phyloP scores from a whole-genome alignment of 1,284 basidiomycete species.

The Exobasidium cylindrosporum region DNA sequence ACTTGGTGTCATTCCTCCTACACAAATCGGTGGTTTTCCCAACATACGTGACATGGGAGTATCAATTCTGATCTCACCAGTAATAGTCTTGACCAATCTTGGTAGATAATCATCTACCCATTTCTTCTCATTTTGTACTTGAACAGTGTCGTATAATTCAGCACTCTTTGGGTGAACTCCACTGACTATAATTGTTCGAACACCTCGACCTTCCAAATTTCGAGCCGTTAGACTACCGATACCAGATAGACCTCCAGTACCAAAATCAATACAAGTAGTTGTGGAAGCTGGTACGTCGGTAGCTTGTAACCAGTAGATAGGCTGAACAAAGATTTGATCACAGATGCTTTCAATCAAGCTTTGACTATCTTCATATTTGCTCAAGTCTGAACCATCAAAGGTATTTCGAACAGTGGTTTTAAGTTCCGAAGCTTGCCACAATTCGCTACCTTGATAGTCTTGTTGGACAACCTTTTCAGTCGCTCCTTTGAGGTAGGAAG shows the following conservation, averaged over 20 bases:
- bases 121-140: slow-evolving; percentile 74
- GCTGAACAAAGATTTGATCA: slow-evolving; percentile 80
- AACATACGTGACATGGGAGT: slow-evolving; percentile 92
- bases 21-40: slow-evolving; percentile 95
- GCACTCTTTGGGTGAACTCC: slow-evolving; percentile 39
- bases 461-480: slow-evolving; percentile 70
- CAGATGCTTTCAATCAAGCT: slow-evolving; percentile 39
- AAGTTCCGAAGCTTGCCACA: slow-evolving; percentile 75
- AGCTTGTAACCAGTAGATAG: slow-evolving; percentile 88
- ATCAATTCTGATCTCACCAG: slow-evolving; percentile 62
- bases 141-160: slow-evolving; percentile 64
- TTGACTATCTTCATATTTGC: slow-evolving; percentile 26
- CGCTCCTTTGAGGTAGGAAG: slow-evolving; percentile 73
- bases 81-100: slow-evolving; percentile 72
- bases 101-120: slow-evolving; percentile 89
- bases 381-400: slow-evolving; percentile 59
- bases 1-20: slow-evolving; percentile 77
- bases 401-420: slow-evolving; percentile 86
- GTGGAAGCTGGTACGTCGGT: slow-evolving; percentile 75
- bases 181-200: slow-evolving; percentile 63
- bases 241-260: slow-evolving; percentile 87
- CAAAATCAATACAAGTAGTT: slow-evolving; percentile 90
- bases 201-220: slow-evolving; percentile 87
- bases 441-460: slow-evolving; percentile 63
- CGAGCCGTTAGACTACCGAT: slow-evolving; percentile 86